Conservation (phyloP, 2,329 filamentous ascomycete genomes). For the Dothistroma pini region DNA sequence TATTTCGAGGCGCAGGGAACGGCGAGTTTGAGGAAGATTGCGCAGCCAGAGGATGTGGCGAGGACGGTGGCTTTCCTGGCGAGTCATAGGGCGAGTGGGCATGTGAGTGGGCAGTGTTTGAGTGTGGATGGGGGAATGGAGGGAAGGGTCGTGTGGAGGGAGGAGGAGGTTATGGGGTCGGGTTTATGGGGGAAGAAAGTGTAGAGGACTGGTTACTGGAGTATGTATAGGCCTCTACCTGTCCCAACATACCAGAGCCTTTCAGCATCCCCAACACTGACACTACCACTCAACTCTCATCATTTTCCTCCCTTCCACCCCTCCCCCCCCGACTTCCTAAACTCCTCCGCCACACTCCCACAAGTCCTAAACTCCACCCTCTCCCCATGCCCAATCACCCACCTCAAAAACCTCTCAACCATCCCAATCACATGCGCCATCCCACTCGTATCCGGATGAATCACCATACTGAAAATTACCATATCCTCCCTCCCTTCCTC, state of each 20-base stretch:
- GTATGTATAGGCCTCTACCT: neutral
- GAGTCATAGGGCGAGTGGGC: constrained; percentile 50
- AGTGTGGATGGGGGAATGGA: constrained; percentile 53
- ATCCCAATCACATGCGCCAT: constrained; percentile 61
- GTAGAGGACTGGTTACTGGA: neutral
- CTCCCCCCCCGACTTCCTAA: neutral
- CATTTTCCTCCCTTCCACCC: constrained; percentile 2
- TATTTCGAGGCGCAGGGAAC: constrained; percentile 51
- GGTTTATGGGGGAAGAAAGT: constrained; percentile 13
- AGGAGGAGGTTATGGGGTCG: constrained; percentile 37
- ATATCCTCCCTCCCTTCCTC: constrained; percentile 31
- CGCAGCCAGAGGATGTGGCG: constrained; percentile 49
- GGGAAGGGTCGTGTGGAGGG: constrained; percentile 48
- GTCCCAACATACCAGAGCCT: too few species aligned
- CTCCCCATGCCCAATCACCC: constrained; percentile 46
- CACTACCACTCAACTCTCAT: neutral
- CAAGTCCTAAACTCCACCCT: constrained; percentile 47
- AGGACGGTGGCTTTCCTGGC: constrained; percentile 50
- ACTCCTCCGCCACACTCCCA: constrained; percentile 43
- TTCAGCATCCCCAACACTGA: too few species aligned
- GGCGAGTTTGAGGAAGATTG: constrained; percentile 47
- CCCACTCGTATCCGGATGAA: constrained; percentile 58
- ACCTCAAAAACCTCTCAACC: constrained; percentile 51
- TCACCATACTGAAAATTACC: constrained; percentile 50
- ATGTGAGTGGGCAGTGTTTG: constrained; percentile 54